These are phyloP conservation scores for Linnemannia hyalina DNA, from an alignment of 192 early-diverging fungal genomes.

Conservation along the genomic window DNA sequence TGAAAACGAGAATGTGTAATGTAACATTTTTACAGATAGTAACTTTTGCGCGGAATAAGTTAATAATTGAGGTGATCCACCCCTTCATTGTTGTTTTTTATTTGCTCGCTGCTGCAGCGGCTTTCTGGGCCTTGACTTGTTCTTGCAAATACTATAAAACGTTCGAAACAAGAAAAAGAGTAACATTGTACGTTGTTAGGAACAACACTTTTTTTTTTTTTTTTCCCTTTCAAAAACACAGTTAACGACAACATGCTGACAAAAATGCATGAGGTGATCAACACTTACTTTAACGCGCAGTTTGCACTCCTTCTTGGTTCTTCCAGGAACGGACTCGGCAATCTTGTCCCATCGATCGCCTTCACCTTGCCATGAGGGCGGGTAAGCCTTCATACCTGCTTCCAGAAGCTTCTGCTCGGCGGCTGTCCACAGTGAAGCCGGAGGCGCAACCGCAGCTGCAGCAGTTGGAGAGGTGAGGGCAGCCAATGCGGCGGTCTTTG, in stretches of 20 bases:
- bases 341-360: constrained; percentile 78
- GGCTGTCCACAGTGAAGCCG: constrained; percentile 63
- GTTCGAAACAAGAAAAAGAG: neutral
- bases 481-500: constrained; percentile 33
- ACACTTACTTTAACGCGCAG: constrained; percentile 67
- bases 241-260: neutral
- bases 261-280: neutral
- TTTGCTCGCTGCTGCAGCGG: constrained; percentile 24
- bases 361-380: constrained; percentile 66
- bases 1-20: too few species aligned
- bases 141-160: constrained; percentile 58
- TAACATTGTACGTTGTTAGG: neutral
- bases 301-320: constrained; percentile 76
- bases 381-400: constrained; percentile 68
- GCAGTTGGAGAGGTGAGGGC: constrained; percentile 17
- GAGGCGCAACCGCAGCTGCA: constrained; percentile 15
- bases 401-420: constrained; percentile 69
- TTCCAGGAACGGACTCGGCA: constrained; percentile 66
- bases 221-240: neutral
- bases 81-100: neutral
- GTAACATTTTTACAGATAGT: too few species aligned
- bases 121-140: constrained; percentile 62
- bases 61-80: too few species aligned
- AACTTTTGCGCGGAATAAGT: too few species aligned
- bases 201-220: neutral